Evolutionary conservation across 345 rosid species (phyloP).

Genomic region (Populus nigra): DNA sequence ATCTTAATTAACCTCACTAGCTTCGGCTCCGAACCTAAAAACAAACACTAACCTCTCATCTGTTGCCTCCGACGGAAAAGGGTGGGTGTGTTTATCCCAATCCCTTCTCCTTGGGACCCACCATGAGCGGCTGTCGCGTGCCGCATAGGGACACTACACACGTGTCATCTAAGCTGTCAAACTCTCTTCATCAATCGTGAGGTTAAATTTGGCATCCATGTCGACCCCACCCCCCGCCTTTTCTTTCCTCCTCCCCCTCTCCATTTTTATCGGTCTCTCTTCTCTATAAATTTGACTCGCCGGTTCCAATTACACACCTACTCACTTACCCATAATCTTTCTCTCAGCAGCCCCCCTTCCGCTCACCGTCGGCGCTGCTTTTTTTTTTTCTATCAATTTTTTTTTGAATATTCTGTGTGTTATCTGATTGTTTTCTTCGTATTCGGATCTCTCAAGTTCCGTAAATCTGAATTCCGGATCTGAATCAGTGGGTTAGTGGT

Average conservation of each 20-base stretch:
- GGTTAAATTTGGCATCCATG: not conserved
- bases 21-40: constrained; percentile 45
- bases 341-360: not conserved
- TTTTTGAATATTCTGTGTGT: not conserved
- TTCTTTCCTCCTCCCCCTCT: not conserved
- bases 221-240: not conserved
- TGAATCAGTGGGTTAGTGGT: not conserved
- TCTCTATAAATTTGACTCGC: constrained; percentile 34
- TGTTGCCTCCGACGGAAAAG: not conserved
- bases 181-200: not conserved
- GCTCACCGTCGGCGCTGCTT: not conserved
- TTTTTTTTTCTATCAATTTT: not conserved
- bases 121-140: constrained; percentile 55
- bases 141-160: constrained; percentile 43
- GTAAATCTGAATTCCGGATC: not conserved
- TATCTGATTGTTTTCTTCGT: not conserved
- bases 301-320: not conserved
- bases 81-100: not conserved
- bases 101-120: constrained; percentile 35
- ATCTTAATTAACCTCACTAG: constrained; percentile 16
- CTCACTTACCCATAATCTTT: not conserved
- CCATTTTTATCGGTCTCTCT: constrained; percentile 5
- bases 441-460: constrained; percentile 38
- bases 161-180: constrained; percentile 43
- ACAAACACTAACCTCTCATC: not conserved